These are phyloP conservation scores for Sporothrix brunneoviolacea DNA, from an alignment of 2,329 filamentous ascomycete genomes.

Conservation along the genomic window DNA sequence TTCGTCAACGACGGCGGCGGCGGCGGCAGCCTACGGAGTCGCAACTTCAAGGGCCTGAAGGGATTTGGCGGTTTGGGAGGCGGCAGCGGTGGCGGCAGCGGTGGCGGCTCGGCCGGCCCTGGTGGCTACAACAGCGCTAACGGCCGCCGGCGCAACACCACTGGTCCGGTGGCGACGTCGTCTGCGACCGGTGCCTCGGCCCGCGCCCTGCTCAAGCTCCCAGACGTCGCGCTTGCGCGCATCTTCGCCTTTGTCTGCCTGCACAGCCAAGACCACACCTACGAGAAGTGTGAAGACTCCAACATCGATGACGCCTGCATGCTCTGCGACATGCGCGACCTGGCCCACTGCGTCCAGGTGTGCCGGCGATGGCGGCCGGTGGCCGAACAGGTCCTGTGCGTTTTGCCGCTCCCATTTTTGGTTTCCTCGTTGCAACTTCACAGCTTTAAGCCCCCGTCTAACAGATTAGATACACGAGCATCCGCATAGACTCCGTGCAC, in stretches of 20 bases:
- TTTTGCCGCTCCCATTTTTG: conserved; percentile 19
- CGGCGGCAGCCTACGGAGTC: conserved; percentile 3
- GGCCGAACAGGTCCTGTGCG: conserved; percentile 49
- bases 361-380: conserved; percentile 62
- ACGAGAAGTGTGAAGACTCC: conserved; percentile 76
- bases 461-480: conserved; percentile 67
- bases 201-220: conserved; percentile 47
- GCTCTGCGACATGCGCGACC: conserved; percentile 86
- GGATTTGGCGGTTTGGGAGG: conserved; percentile 2
- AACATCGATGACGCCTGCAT: conserved; percentile 76
- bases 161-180: background rate
- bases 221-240: conserved; percentile 61
- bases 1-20: background rate
- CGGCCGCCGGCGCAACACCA: background rate
- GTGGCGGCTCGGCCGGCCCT: background rate
- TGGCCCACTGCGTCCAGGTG: conserved; percentile 71
- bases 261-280: conserved; percentile 68
- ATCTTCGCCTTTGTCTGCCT: conserved; percentile 83
- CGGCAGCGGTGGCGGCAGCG: conserved; percentile 1
- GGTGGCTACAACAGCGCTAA: too few species aligned
- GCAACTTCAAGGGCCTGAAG: conserved; percentile 10
- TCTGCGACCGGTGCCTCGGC: conserved; percentile 33
- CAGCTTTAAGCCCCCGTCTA: conserved; percentile 13
- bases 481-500: conserved; percentile 89
- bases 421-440: background rate